Evolutionary conservation across 495 filamentous ascomycete species (phyloP).

Genomic region (Xylaria nigripes): DNA sequence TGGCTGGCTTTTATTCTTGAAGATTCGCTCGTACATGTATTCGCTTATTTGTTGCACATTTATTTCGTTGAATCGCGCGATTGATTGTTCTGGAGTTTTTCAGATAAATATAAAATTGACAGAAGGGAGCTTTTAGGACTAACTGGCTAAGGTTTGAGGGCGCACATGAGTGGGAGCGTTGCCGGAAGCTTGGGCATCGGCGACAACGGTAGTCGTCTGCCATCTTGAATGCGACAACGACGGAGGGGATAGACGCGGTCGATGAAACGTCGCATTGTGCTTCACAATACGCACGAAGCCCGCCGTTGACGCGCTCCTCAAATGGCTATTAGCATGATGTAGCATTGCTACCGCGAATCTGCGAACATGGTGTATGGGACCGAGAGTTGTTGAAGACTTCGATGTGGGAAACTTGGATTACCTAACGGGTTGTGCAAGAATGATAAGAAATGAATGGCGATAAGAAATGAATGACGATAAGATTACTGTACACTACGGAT

Average conservation of each 20-base stretch:
- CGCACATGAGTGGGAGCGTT: slow-evolving; percentile 15
- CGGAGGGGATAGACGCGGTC: slow-evolving; percentile 14
- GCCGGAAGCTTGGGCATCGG: slow-evolving; percentile 11
- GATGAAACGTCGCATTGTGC: slow-evolving; percentile 21
- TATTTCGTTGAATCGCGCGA: slow-evolving; percentile 77
- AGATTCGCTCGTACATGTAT: slow-evolving; percentile 76
- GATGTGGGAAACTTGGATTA: background rate
- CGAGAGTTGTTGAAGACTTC: background rate
- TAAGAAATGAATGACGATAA: background rate
- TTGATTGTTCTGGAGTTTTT: slow-evolving; percentile 42
- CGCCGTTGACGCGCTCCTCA: slow-evolving; percentile 30
- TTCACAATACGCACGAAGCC: slow-evolving; percentile 35
- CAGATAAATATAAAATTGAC: slow-evolving; percentile 14
- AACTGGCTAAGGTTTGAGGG: slow-evolving; percentile 26
- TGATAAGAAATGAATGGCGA: background rate
- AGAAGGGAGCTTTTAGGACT: slow-evolving; percentile 13
- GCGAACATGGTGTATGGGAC: slow-evolving; percentile 14
- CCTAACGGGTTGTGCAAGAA: slow-evolving; percentile 1
- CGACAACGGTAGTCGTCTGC: slow-evolving; percentile 23
- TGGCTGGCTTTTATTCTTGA: slow-evolving; percentile 42
- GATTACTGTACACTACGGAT: background rate
- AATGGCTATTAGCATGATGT: slow-evolving; percentile 26
- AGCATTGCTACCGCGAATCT: slow-evolving; percentile 30
- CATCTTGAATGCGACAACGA: slow-evolving; percentile 29
- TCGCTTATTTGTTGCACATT: slow-evolving; percentile 87